Percentiles rank a stretch among this genome's conserved stretches.
These are phyloP conservation scores for Lactarius trivialis DNA, from an alignment of 768 basidiomycete species.

Conservation along the genomic window DNA sequence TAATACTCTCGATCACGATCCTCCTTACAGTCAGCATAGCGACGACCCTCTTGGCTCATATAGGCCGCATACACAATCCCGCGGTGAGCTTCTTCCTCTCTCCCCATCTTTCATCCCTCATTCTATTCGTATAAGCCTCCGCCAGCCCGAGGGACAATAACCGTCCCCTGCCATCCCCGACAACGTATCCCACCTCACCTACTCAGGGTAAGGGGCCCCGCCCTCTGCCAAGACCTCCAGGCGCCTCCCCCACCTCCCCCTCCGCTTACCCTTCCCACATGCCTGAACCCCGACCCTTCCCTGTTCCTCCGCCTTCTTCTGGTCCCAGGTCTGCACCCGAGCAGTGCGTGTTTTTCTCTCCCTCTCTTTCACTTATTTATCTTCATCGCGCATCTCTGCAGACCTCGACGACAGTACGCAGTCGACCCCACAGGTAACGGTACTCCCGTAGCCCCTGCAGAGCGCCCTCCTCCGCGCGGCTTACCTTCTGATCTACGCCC, in stretches of 20 bases:
- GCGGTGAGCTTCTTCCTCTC: background rate
- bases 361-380: background rate
- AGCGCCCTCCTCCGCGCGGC: constrained; percentile 11
- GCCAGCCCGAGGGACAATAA: constrained; percentile 19
- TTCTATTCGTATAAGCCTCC: background rate
- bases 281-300: constrained; percentile 20
- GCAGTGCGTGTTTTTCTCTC: constrained; percentile 10
- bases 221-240: constrained; percentile 21
- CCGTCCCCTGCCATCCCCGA: constrained; percentile 16
- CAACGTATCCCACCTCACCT: constrained; percentile 18
- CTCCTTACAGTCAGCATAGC: constrained; percentile 22
- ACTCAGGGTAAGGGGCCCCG: constrained; percentile 20
- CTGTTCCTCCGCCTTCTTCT: background rate
- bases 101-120: background rate
- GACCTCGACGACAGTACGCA: constrained; percentile 12
- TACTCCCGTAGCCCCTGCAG: background rate
- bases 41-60: constrained; percentile 15
- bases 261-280: constrained; percentile 17
- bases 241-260: constrained; percentile 9
- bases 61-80: constrained; percentile 3
- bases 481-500: constrained; percentile 21
- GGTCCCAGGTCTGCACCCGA: constrained; percentile 9
- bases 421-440: constrained; percentile 7
- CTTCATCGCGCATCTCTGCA: background rate
- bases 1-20: constrained; percentile 17